These are phyloP conservation scores for Globisporangium spinosum DNA, from an alignment of 352 stramenopile genomes.

Conservation along the genomic window DNA sequence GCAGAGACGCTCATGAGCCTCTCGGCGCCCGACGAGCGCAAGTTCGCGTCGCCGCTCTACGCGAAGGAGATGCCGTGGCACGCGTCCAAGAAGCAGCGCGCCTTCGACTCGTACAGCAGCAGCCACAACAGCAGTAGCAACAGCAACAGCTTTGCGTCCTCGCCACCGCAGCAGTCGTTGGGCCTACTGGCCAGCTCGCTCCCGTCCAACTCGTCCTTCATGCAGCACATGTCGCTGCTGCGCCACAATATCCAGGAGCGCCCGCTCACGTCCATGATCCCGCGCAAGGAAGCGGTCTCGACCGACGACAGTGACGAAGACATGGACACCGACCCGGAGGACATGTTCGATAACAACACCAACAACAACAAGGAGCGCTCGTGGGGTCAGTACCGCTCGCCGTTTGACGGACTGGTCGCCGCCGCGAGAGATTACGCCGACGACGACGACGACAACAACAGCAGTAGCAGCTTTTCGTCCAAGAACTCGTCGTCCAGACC, in stretches of 20 bases:
- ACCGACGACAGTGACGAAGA: constrained; percentile 38
- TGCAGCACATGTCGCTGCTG: constrained; percentile 38
- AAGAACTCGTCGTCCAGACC: constrained; percentile 35
- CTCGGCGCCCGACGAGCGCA: constrained; percentile 68
- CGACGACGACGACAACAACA: constrained; percentile 42
- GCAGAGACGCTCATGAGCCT: constrained; percentile 81
- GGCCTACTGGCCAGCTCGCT: constrained; percentile 43
- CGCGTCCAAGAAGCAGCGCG: constrained; percentile 19
- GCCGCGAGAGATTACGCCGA: constrained; percentile 36
- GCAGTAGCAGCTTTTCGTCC: constrained; percentile 15
- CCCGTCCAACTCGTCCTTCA: constrained; percentile 45
- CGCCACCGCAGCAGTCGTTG: constrained; percentile 23
- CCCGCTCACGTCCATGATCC: constrained; percentile 73
- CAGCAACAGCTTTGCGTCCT: constrained; percentile 24
- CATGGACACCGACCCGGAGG: constrained; percentile 60
- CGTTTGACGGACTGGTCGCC: constrained; percentile 67
- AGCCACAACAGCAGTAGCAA: background rate
- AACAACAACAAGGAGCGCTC: constrained; percentile 26
- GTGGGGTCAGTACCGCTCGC: constrained; percentile 50
- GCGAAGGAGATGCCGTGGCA: constrained; percentile 55
- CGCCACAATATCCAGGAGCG: constrained; percentile 56
- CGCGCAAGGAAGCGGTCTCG: constrained; percentile 25
- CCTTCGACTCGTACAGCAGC: constrained; percentile 17
- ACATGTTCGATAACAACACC: constrained; percentile 40
- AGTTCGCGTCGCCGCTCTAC: constrained; percentile 59